Evolutionary conservation across 192 early-diverging fungal species (phyloP).

Genomic region (Radiomyces spectabilis): DNA sequence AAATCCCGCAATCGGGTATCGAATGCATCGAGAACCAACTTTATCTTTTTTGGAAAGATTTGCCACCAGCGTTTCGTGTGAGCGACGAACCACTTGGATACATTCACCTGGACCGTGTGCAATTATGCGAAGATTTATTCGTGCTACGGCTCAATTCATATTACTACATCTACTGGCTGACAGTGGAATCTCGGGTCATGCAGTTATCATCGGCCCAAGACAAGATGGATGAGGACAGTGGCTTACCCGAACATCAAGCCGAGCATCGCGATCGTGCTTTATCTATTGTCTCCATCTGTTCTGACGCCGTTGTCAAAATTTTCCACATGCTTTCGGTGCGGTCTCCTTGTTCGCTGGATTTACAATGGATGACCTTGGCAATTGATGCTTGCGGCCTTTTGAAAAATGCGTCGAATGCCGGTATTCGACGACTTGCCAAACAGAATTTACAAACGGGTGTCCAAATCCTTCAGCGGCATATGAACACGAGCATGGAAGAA

Average conservation of each 20-base stretch:
- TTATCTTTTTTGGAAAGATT: slow-evolving; percentile 10
- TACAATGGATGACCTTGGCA: slow-evolving; percentile 8
- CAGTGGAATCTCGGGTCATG: not conserved
- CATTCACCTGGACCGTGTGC: not conserved
- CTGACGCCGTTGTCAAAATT: slow-evolving; percentile 12
- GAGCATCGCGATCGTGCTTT: slow-evolving; percentile 8
- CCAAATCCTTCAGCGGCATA: too few relatives aligned
- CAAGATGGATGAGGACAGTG: too few relatives aligned
- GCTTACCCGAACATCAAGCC: slow-evolving; percentile 7
- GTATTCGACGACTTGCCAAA: not conserved
- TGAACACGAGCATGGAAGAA: too few relatives aligned
- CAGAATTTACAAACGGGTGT: too few relatives aligned
- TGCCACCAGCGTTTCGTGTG: slow-evolving; percentile 4
- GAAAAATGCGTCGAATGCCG: not conserved
- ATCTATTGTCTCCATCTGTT: slow-evolving; percentile 13
- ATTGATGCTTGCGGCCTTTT: slow-evolving; percentile 11
- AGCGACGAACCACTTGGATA: slow-evolving; percentile 5
- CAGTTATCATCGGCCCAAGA: too few relatives aligned
- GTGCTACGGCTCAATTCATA: slow-evolving; percentile 5
- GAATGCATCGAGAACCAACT: slow-evolving; percentile 4
- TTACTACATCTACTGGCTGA: slow-evolving; percentile 17
- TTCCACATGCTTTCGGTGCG: not conserved
- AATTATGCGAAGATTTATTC: not conserved
- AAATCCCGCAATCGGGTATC: not conserved
- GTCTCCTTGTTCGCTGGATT: slow-evolving; percentile 16